Percentiles rank a stretch among this genome's conserved stretches.
Conservation (phyloP, 257 asterid genomes). For the Datura wrightii region DNA sequence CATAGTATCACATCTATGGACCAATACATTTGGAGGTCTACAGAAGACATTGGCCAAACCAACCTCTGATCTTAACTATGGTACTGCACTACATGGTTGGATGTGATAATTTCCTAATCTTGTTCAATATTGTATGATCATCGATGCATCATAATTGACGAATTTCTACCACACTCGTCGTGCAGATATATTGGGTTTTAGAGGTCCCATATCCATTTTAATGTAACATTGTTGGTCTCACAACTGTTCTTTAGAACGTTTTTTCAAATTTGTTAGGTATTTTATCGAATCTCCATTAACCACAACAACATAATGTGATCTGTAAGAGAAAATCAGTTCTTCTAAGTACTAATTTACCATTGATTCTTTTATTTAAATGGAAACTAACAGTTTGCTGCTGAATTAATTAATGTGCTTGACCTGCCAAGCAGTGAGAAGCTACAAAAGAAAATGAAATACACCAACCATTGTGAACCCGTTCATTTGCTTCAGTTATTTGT, state of each 20-base stretch:
- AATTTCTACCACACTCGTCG: background rate
- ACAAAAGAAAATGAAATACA: background rate
- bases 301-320: background rate
- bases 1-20: background rate
- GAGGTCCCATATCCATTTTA: background rate
- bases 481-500: background rate
- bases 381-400: background rate
- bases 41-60: background rate
- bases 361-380: background rate
- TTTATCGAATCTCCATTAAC: background rate
- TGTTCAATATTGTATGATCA: slow-evolving; percentile 19
- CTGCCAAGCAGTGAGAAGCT: background rate
- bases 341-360: background rate
- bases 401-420: background rate
- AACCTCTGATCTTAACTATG: background rate
- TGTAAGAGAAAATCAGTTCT: background rate
- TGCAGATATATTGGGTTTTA: background rate
- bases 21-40: background rate
- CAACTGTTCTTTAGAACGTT: background rate
- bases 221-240: background rate
- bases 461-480: background rate
- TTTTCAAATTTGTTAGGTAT: background rate
- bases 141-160: background rate
- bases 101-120: background rate
- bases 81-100: background rate